Conservation (phyloP, 2,329 filamentous ascomycete genomes). For the Seiridium unicorne region DNA sequence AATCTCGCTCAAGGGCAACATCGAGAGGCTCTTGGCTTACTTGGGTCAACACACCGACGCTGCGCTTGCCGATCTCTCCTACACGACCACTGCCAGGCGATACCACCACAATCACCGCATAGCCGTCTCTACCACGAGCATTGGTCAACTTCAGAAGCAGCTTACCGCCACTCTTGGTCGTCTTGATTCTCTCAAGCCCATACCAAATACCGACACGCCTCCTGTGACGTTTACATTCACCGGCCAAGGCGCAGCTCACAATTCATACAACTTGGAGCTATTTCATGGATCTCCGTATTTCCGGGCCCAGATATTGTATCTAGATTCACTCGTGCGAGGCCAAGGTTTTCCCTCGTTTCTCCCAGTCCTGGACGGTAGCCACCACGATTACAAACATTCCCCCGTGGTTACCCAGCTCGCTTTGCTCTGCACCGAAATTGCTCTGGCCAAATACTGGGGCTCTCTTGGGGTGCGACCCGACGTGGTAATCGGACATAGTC, state of each 20-base stretch:
- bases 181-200: slow-evolving; percentile 19
- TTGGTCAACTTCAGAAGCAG: slow-evolving; percentile 21
- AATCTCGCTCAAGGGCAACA: slow-evolving; percentile 39
- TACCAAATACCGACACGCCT: slow-evolving; percentile 9
- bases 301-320: slow-evolving; percentile 28
- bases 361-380: slow-evolving; percentile 39
- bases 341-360: slow-evolving; percentile 38
- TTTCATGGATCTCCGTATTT: slow-evolving; percentile 29
- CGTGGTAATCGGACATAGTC: slow-evolving; percentile 44
- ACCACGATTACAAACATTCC: slow-evolving; percentile 36
- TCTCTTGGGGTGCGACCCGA: slow-evolving; percentile 36
- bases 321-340: slow-evolving; percentile 26
- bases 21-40: slow-evolving; percentile 38
- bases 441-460: slow-evolving; percentile 34
- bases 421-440: slow-evolving; percentile 31
- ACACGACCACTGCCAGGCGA: slow-evolving; percentile 52
- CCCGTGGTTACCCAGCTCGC: slow-evolving; percentile 31
- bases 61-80: slow-evolving; percentile 44
- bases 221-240: slow-evolving; percentile 41
- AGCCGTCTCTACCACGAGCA: slow-evolving; percentile 18
- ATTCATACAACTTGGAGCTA: slow-evolving; percentile 31
- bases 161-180: slow-evolving; percentile 9
- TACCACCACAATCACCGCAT: slow-evolving; percentile 30
- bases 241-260: slow-evolving; percentile 38
- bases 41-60: slow-evolving; percentile 36